phyloP scores from a whole-genome alignment of 441 rosid genomes.

The Populus hybrid region DNA sequence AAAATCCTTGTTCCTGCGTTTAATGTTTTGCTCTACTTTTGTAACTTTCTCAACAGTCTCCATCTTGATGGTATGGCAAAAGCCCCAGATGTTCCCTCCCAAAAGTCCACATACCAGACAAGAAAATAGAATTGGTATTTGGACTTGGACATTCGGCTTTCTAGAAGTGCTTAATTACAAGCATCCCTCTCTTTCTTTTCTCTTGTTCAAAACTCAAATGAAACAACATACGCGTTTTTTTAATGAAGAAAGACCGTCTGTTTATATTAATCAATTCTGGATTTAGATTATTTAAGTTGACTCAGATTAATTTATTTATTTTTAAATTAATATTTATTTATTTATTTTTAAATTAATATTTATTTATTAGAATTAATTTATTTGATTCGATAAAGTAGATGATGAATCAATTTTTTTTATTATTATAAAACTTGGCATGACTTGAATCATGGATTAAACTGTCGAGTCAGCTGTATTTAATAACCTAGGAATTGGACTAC shows the following conservation, averaged over 20 bases:
- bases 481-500: neutral
- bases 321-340: too few species aligned
- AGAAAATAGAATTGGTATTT: neutral
- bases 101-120: neutral
- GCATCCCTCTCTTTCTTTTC: conserved; percentile 4
- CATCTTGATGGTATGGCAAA: neutral
- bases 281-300: too few species aligned
- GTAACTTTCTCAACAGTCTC: conserved; percentile 6
- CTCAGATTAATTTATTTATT: too few species aligned
- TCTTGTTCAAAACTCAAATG: neutral
- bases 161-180: conserved; percentile 14
- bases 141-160: neutral
- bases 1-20: conserved; percentile 9
- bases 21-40: neutral
- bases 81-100: conserved; percentile 3
- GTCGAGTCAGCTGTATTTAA: too few species aligned
- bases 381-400: too few species aligned
- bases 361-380: too few species aligned
- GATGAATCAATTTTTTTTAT: too few species aligned
- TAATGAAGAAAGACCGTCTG: conserved; percentile 20
- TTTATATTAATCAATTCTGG: conserved; percentile 18
- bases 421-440: too few species aligned
- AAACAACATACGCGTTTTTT: conserved; percentile 6
- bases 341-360: too few species aligned
- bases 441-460: too few species aligned